Percentiles rank a stretch among this genome's conserved stretches.
These are phyloP conservation scores for Ogataea pilisensis DNA, from an alignment of 805 yeast species.

Conservation along the genomic window DNA sequence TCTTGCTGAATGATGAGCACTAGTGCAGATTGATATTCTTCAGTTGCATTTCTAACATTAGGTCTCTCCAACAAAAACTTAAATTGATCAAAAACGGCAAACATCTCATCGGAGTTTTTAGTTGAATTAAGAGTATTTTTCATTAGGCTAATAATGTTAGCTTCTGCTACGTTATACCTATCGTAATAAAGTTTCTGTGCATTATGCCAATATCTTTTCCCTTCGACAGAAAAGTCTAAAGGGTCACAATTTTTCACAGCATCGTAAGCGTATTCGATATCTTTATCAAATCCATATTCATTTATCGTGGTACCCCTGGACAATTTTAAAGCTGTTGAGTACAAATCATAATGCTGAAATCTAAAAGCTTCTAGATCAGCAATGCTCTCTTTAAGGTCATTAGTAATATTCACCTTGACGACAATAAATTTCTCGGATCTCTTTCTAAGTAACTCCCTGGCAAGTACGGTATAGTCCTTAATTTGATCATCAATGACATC, in stretches of 20 bases:
- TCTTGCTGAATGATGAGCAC: slow-evolving; percentile 47
- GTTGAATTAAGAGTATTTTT: slow-evolving; percentile 37
- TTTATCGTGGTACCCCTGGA: slow-evolving; percentile 2
- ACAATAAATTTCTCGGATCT: slow-evolving; percentile 67
- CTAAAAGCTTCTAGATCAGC: slow-evolving; percentile 44
- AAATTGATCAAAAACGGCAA: slow-evolving; percentile 46
- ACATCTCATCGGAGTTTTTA: slow-evolving; percentile 44
- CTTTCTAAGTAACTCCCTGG: slow-evolving; percentile 73
- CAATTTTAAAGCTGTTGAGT: slow-evolving; percentile 13
- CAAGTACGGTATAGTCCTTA: slow-evolving; percentile 59
- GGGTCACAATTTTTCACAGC: slow-evolving; percentile 35
- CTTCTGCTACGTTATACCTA: slow-evolving; percentile 43
- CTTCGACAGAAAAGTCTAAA: slow-evolving; percentile 35
- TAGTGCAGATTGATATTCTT: slow-evolving; percentile 53
- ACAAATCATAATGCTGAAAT: slow-evolving; percentile 47
- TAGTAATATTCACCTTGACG: slow-evolving; percentile 51
- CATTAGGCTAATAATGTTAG: slow-evolving; percentile 38
- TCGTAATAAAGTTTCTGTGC: slow-evolving; percentile 40
- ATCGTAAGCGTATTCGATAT: slow-evolving; percentile 39
- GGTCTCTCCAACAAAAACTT: slow-evolving; percentile 48
- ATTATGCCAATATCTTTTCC: slow-evolving; percentile 36
- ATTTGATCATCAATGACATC: slow-evolving; percentile 55
- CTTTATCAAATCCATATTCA: slow-evolving; percentile 24
- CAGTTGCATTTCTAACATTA: slow-evolving; percentile 51
- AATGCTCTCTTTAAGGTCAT: slow-evolving; percentile 39